A percentile compares a stretch with the other conserved stretches of the same genome.
phyloP scores from a whole-genome alignment of 108 stramenopile genomes.

The Mediolabrus comicus region DNA sequence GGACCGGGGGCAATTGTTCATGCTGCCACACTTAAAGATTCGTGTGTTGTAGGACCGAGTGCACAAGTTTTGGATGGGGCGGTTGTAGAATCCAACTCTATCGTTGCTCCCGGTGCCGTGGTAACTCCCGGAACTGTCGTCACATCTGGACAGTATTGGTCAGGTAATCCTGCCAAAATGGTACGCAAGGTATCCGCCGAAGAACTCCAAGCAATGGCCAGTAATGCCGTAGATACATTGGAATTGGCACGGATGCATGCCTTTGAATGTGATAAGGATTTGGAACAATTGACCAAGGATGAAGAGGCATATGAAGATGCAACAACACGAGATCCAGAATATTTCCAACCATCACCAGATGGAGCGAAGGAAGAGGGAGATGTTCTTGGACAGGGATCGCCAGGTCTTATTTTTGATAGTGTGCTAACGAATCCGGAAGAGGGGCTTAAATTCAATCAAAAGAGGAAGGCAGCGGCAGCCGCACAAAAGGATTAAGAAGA shows the following conservation, averaged over 20 bases:
- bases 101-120: conserved; percentile 81
- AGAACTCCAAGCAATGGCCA: conserved; percentile 55
- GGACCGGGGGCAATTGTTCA: conserved; percentile 86
- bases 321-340: conserved; percentile 58
- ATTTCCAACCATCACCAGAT: conserved; percentile 48
- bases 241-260: conserved; percentile 76
- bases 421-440: conserved; percentile 81
- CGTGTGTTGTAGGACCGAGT: conserved; percentile 73
- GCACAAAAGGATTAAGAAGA: too few species aligned
- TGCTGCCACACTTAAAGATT: conserved; percentile 86
- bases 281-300: conserved; percentile 69
- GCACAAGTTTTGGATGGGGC: conserved; percentile 94
- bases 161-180: conserved; percentile 90
- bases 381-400: conserved; percentile 79
- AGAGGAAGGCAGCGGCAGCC: conserved; percentile 23
- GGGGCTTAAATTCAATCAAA: conserved; percentile 60
- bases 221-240: conserved; percentile 47
- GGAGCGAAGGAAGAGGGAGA: conserved; percentile 41
- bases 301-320: conserved; percentile 66
- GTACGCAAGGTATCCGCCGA: conserved; percentile 79
- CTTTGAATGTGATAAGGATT: conserved; percentile 76
- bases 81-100: conserved; percentile 68
- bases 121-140: conserved; percentile 81
- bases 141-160: conserved; percentile 85
- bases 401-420: conserved; percentile 87